A percentile compares a stretch with the other conserved stretches of the same genome.
These are phyloP conservation scores for Mucor mucedo DNA, from an alignment of 371 early-diverging fungal species.

Conservation along the genomic window DNA sequence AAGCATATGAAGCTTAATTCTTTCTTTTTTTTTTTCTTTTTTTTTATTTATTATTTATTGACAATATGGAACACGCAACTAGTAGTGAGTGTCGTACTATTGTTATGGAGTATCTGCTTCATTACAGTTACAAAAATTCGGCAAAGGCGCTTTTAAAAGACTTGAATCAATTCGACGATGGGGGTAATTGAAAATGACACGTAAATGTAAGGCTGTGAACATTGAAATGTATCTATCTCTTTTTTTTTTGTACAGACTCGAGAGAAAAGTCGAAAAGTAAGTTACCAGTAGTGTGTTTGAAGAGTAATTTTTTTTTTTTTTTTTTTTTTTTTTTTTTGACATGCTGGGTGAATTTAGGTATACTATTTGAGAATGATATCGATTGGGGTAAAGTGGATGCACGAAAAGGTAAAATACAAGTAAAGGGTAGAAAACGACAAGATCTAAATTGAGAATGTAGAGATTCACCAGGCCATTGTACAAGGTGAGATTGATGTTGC, in stretches of 20 bases:
- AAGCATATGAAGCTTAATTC: no score
- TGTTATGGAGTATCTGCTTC: slow-evolving; percentile 30
- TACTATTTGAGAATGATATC: slow-evolving; percentile 11
- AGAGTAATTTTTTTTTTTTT: neutral
- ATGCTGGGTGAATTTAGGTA: neutral
- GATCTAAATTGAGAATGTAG: neutral
- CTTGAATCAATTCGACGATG: slow-evolving; percentile 9
- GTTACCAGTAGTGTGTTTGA: no score
- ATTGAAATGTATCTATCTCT: neutral
- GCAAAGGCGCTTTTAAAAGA: slow-evolving; percentile 27
- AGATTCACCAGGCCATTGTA: slow-evolving; percentile 17
- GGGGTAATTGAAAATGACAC: neutral
- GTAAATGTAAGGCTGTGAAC: neutral
- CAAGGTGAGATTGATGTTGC: slow-evolving; percentile 24
- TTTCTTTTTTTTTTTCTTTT: neutral
- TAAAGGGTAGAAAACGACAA: neutral
- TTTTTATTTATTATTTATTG: neutral
- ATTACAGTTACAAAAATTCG: slow-evolving; percentile 29
- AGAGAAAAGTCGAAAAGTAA: no score
- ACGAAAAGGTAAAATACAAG: slow-evolving; percentile 14
- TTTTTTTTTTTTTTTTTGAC: neutral
- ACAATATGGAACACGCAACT: neutral
- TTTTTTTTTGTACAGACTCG: no score
- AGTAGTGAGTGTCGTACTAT: slow-evolving; percentile 21
- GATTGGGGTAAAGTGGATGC: slow-evolving; percentile 21